A percentile compares a stretch with the other conserved stretches of the same genome.
Evolutionary conservation across 106 monocot genomes (phyloP).

Genomic region (Acorus calamus): DNA sequence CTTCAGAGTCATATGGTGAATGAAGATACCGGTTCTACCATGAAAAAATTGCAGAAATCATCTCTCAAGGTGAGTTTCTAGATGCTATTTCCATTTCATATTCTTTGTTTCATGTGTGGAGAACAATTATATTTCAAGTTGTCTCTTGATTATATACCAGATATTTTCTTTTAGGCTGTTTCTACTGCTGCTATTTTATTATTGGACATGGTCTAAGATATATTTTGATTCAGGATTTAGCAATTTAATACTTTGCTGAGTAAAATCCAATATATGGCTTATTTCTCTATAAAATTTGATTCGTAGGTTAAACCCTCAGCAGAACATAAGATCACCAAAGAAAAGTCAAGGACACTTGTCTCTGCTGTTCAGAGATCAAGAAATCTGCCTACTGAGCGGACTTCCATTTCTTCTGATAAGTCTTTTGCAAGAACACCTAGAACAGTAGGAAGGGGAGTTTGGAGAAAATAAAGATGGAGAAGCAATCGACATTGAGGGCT

Average conservation of each 20-base stretch:
- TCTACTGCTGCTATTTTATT: not conserved
- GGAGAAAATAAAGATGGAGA: constrained; percentile 10
- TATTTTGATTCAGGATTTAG: not conserved
- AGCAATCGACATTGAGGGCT: constrained; percentile 9
- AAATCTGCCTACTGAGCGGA: constrained; percentile 18
- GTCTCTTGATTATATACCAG: too few species aligned
- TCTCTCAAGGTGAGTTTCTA: constrained; percentile 24
- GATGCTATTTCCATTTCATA: not conserved
- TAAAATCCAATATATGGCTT: not conserved
- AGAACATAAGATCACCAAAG: constrained; percentile 28
- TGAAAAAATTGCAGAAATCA: constrained; percentile 25
- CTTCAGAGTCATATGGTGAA: constrained; percentile 13
- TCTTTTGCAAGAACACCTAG: constrained; percentile 10
- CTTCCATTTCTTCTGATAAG: constrained; percentile 12
- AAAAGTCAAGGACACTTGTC: constrained; percentile 2
- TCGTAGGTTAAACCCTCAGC: constrained; percentile 22
- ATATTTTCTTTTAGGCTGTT: not conserved
- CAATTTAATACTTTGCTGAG: not conserved
- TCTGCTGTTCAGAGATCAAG: constrained; percentile 8
- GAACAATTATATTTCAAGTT: too few species aligned
- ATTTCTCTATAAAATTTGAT: not conserved
- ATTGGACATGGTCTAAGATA: not conserved
- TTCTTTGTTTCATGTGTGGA: not conserved
- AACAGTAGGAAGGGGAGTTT: constrained; percentile 16
- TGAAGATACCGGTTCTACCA: constrained; percentile 9